Evolutionary conservation across 345 rosid genomes (phyloP), one percentile per base, ranked within the genome.

Genomic region (Gossypium australe): DNA sequence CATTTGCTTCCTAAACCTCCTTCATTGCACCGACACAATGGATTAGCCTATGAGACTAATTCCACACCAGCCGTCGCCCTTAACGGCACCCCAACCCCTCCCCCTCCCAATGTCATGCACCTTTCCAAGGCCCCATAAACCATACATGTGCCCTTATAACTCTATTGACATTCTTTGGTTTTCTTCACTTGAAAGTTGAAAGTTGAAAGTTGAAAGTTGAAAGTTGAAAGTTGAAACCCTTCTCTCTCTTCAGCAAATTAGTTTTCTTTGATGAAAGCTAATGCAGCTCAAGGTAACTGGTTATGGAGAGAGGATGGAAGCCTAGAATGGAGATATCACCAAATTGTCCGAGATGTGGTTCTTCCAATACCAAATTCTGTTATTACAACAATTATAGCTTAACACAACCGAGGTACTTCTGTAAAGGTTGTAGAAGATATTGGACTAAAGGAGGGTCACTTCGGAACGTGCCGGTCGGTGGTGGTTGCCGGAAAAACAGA

Each of bases 301-400:
- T 72, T 49, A 86, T 89, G 93, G 88, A 89, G 66, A 73, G 75
- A 77, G 84, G 70, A 60, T 85, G 90, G 90, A 82, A 78, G 70
- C 80, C 83, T 56, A 81, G 71, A 67, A 84, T 73, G 64, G 88
- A 86, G 70, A 71, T 82, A 29, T 78, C 87, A 20, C 89, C 89
- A 49, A 87, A 69, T 65, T 89, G 92, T 66, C 93, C 90, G 2
- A 81, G 93, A 3, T 87, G 93, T 65, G 89, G 88, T 25, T 87
- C 90, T 63, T 78, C 87, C 17, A 85, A 86, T 70, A 89, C 93
- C 44, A 87, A 87, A 75, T 89, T 89, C 66, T 89, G 90, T 63
- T 89, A 89, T 70, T 87, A 89, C 88, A 89, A 89, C 84, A 89
- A 89, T 78, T 89, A 89, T 77, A 89, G 93, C 87, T 78, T 89